Conservation (phyloP, 2,329 filamentous ascomycete species). For the Colletotrichum nymphaeae region DNA sequence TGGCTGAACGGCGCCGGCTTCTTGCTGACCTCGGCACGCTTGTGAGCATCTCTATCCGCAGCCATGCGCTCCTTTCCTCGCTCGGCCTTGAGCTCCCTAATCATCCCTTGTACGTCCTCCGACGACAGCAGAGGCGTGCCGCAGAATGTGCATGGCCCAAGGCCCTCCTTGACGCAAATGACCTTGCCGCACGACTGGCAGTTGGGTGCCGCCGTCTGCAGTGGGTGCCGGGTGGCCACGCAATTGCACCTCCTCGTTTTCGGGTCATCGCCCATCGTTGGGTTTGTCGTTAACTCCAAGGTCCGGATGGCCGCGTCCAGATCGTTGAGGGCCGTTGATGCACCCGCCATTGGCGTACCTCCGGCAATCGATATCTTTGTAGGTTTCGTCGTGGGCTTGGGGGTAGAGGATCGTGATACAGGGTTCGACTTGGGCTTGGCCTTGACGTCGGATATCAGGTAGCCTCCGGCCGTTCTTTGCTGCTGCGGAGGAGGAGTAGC, state of each 20-base stretch:
- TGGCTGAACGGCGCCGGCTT: conserved; percentile 70
- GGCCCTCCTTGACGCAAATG: conserved; percentile 91
- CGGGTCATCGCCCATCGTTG: conserved; percentile 69
- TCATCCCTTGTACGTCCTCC: conserved; percentile 85
- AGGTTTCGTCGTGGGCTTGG: conserved; percentile 57
- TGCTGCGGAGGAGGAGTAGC: conserved; percentile 37
- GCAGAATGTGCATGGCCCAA: conserved; percentile 95
- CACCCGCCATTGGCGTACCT: conserved; percentile 84
- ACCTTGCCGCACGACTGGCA: conserved; percentile 95
- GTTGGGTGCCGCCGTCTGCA: conserved; percentile 92
- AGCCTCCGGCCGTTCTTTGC: conserved; percentile 78
- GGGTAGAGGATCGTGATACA: conserved; percentile 63
- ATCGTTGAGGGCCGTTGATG: conserved; percentile 78
- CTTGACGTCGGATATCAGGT: conserved; percentile 82
- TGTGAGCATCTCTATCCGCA: conserved; percentile 78
- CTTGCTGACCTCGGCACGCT: conserved; percentile 72
- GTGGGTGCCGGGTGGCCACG: conserved; percentile 86
- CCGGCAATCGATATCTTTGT: conserved; percentile 80
- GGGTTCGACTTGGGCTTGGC: conserved; percentile 67
- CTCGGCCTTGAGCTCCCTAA: conserved; percentile 84
- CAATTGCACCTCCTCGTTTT: conserved; percentile 82
- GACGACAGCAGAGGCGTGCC: conserved; percentile 77
- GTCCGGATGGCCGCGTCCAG: conserved; percentile 85
- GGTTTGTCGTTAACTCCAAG: conserved; percentile 93
- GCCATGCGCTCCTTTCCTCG: conserved; percentile 88